Conservation (phyloP, 805 yeast species). For the Candida nanaspora region DNA sequence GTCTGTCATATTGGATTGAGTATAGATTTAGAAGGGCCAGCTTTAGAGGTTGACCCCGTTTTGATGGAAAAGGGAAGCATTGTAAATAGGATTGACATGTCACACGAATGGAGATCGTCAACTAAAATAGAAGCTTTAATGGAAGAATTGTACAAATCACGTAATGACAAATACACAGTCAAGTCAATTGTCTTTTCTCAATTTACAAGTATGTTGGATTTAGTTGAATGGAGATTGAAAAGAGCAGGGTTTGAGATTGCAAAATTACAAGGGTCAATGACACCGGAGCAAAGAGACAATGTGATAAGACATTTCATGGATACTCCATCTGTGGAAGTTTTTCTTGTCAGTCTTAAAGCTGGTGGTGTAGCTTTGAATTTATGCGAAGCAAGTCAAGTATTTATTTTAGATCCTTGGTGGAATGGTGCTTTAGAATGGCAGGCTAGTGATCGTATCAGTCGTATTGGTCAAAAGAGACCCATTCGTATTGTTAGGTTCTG, state of each 20-base stretch:
- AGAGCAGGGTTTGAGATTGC: slow-evolving; percentile 95
- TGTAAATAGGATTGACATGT: slow-evolving; percentile 81
- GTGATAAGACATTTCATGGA: slow-evolving; percentile 90
- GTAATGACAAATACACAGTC: slow-evolving; percentile 83
- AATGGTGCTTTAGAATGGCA: slow-evolving; percentile 98
- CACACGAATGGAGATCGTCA: slow-evolving; percentile 86
- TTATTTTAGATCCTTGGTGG: slow-evolving; percentile 98
- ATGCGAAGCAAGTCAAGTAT: slow-evolving; percentile 96
- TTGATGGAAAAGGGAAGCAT: slow-evolving; percentile 61
- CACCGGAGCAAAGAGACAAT: slow-evolving; percentile 90
- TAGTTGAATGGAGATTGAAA: slow-evolving; percentile 91
- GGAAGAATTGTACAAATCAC: slow-evolving; percentile 80
- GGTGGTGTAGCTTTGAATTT: slow-evolving; percentile 97
- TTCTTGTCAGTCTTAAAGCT: slow-evolving; percentile 90
- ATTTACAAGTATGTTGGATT: slow-evolving; percentile 92
- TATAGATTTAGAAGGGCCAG: slow-evolving; percentile 83
- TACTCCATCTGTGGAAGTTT: slow-evolving; percentile 86
- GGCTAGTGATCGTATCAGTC: slow-evolving; percentile 94
- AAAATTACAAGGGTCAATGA: slow-evolving; percentile 93
- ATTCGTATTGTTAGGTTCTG: slow-evolving; percentile 88
- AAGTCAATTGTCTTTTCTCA: slow-evolving; percentile 97
- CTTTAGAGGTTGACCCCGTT: slow-evolving; percentile 60
- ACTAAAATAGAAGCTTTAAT: slow-evolving; percentile 95
- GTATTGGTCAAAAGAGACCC: slow-evolving; percentile 95
- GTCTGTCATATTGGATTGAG: slow-evolving; percentile 92